Evolutionary conservation across 306 rosid genomes (phyloP).

Genomic region (Acacia melanoxylon): DNA sequence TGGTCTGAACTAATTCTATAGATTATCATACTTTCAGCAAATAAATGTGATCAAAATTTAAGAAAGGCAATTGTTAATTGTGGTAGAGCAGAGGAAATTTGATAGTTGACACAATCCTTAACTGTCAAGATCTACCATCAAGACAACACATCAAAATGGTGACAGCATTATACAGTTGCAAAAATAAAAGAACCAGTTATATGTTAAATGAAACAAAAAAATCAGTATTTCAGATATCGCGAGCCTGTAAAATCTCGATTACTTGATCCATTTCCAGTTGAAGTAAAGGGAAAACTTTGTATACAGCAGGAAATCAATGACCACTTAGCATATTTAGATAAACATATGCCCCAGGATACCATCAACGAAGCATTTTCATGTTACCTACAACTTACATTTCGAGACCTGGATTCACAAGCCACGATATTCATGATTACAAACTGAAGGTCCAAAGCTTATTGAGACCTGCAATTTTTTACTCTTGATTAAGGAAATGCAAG

Average conservation of each 20-base stretch:
- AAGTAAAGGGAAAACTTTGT: not conserved
- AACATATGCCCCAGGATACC: not conserved
- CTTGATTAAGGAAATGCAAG: not conserved
- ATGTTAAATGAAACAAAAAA: too few relatives aligned
- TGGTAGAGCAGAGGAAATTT: not conserved
- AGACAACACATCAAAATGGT: not conserved
- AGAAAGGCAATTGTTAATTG: not conserved
- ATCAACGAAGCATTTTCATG: not conserved
- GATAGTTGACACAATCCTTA: not conserved
- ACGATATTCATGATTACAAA: not conserved
- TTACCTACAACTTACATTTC: not conserved
- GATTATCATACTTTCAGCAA: not conserved
- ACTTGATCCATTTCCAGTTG: not conserved
- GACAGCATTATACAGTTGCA: not conserved
- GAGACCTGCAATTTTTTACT: not conserved
- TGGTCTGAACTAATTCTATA: not conserved
- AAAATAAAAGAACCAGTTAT: not conserved
- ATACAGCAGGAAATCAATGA: not conserved
- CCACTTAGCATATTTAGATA: not conserved
- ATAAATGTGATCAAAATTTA: not conserved
- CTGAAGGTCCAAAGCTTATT: constrained; percentile 6
- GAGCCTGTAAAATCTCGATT: not conserved
- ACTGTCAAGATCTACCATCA: not conserved
- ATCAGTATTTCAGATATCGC: not conserved
- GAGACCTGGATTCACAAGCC: not conserved